Evolutionary conservation across 768 basidiomycete genomes (phyloP).

Genomic region (Russula dissimulans): DNA sequence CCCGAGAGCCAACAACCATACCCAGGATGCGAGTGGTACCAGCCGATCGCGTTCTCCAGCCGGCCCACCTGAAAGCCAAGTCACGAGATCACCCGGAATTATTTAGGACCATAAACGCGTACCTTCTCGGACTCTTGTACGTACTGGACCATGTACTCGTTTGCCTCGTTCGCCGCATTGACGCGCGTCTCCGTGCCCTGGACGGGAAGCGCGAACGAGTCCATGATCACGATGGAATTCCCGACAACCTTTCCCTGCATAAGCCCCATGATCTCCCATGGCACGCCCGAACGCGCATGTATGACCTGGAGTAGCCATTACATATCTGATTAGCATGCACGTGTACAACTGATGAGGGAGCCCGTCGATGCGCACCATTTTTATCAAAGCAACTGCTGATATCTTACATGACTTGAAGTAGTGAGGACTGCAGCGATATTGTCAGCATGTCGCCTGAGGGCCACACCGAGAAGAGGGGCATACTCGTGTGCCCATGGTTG

Average conservation of each 20-base stretch:
- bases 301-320: conserved; percentile 60
- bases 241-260: conserved; percentile 95
- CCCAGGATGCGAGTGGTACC: conserved; percentile 98
- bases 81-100: too few relatives aligned
- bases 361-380: conserved; percentile 54
- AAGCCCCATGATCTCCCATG: conserved; percentile 98
- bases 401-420: conserved; percentile 90
- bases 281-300: conserved; percentile 93
- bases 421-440: conserved; percentile 45
- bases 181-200: conserved; percentile 98
- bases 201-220: conserved; percentile 94
- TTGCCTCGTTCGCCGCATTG: conserved; percentile 90
- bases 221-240: conserved; percentile 77
- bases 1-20: conserved; percentile 99
- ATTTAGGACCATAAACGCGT: conserved; percentile 13
- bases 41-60: conserved; percentile 84
- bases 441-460: conserved; percentile 2
- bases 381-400: conserved; percentile 89
- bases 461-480: conserved; percentile 22
- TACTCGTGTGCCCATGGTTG: conserved; percentile 86
- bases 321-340: conserved; percentile 3
- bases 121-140: conserved; percentile 75
- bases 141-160: conserved; percentile 98
- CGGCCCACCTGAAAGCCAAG: conserved; percentile 54
- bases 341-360: not conserved